Conservation (phyloP, 2,329 filamentous ascomycete species). For the Trichoderma sp. region DNA sequence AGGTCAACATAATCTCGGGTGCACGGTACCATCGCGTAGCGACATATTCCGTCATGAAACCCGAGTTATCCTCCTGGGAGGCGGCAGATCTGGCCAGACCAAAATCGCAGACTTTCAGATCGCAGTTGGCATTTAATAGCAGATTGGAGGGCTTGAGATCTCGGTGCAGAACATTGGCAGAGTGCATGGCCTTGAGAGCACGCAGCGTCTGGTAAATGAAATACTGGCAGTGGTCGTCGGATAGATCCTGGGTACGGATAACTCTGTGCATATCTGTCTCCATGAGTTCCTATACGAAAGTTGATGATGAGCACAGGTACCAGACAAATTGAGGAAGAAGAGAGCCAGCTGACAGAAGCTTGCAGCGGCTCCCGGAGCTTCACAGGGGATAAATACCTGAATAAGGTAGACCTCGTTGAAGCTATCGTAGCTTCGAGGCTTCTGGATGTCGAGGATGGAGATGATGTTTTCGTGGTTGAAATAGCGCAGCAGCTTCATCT, state of each 20-base stretch:
- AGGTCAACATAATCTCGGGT: slow-evolving; percentile 99
- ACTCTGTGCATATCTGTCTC: slow-evolving; percentile 99
- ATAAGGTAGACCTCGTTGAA: slow-evolving; percentile 99
- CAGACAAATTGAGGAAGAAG: not conserved
- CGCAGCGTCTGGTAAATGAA: slow-evolving; percentile 99
- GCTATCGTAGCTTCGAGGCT: slow-evolving; percentile 91
- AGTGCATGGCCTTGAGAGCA: slow-evolving; percentile 98
- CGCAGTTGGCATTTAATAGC: slow-evolving; percentile 96
- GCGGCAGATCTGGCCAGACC: slow-evolving; percentile 93
- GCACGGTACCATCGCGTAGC: slow-evolving; percentile 99
- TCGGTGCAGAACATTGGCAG: slow-evolving; percentile 94
- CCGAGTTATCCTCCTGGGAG: slow-evolving; percentile 98
- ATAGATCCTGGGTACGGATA: slow-evolving; percentile 96
- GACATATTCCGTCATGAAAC: slow-evolving; percentile 99
- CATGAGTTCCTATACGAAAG: slow-evolving; percentile 80
- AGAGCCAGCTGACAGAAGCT: not conserved
- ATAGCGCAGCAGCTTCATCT: slow-evolving; percentile 98
- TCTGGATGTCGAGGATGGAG: slow-evolving; percentile 98
- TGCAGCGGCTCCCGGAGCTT: not conserved
- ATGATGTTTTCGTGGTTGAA: slow-evolving; percentile 99
- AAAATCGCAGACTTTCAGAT: slow-evolving; percentile 98
- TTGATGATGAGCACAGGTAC: not conserved
- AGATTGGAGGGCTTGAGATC: slow-evolving; percentile 98
- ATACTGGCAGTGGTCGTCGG: slow-evolving; percentile 99
- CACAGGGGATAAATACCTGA: slow-evolving; percentile 66